Evolutionary conservation across 202 grass and related monocot genomes (phyloP).

Genomic region (Setaria viridis): DNA sequence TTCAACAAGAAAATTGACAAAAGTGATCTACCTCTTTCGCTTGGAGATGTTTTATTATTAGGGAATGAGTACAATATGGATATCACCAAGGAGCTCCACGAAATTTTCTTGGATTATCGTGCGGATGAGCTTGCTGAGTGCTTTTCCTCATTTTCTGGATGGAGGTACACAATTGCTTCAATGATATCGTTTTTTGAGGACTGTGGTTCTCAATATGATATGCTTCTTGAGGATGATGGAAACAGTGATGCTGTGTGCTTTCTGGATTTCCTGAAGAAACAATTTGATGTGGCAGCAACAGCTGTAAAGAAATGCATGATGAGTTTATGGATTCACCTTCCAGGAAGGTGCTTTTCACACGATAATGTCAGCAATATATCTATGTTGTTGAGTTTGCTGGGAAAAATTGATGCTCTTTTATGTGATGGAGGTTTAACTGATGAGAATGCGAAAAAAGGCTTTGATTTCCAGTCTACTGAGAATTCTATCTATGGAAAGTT

Average conservation of each 20-base stretch:
- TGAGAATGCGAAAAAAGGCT: conserved; percentile 48
- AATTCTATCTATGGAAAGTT: background rate
- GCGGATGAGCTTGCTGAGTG: conserved; percentile 64
- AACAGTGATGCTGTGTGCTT: conserved; percentile 20
- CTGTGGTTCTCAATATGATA: conserved; percentile 50
- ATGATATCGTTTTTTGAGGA: conserved; percentile 70
- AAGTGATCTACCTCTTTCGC: conserved; percentile 41
- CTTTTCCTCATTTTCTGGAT: conserved; percentile 60
- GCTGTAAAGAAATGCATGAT: conserved; percentile 55
- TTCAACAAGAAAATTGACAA: conserved; percentile 31
- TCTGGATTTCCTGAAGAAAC: conserved; percentile 64
- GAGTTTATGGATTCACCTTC: conserved; percentile 65
- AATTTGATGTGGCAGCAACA: conserved; percentile 45
- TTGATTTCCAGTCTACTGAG: conserved; percentile 40
- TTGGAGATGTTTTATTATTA: conserved; percentile 74
- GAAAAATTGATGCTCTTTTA: conserved; percentile 45
- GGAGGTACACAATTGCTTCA: conserved; percentile 56
- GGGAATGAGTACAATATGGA: conserved; percentile 70
- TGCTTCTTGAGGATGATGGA: conserved; percentile 52
- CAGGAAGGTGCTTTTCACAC: conserved; percentile 48
- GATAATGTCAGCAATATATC: conserved; percentile 44
- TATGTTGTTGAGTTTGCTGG: conserved; percentile 47
- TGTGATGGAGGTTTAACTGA: conserved; percentile 45
- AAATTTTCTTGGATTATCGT: conserved; percentile 84
- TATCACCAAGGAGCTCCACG: conserved; percentile 63